phyloP scores from a whole-genome alignment of 2,329 filamentous ascomycete species.

The Fusarium humuli region DNA sequence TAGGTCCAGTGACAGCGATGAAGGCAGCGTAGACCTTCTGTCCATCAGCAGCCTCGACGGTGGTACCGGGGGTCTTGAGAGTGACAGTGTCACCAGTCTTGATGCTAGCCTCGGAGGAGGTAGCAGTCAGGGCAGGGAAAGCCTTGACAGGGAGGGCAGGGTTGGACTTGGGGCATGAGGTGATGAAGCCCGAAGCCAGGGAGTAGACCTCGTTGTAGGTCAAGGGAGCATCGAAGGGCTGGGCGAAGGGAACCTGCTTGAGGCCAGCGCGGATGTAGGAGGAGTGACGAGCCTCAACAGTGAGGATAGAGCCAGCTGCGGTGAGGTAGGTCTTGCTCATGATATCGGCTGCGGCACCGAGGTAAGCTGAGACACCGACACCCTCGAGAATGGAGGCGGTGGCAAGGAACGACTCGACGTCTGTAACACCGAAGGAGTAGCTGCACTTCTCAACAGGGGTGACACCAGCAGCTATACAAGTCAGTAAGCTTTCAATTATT shows the following conservation, averaged over 20 bases:
- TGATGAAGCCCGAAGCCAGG: conserved; percentile 73
- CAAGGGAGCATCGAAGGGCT: conserved; percentile 71
- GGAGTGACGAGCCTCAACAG: conserved; percentile 72
- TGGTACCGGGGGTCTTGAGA: conserved; percentile 43
- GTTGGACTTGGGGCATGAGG: conserved; percentile 65
- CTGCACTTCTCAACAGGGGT: conserved; percentile 64
- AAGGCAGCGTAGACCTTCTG: conserved; percentile 51
- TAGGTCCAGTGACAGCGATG: conserved; percentile 47
- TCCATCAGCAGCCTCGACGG: conserved; percentile 42
- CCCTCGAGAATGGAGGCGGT: conserved; percentile 74
- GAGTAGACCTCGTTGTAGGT: conserved; percentile 70
- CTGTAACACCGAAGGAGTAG: conserved; percentile 70
- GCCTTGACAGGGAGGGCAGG: conserved; percentile 68
- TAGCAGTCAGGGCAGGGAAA: conserved; percentile 62
- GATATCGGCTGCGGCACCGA: conserved; percentile 72
- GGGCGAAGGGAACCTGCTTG: conserved; percentile 64
- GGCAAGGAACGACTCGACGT: conserved; percentile 67
- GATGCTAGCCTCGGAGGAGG: conserved; percentile 41
- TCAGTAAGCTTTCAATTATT: neutral
- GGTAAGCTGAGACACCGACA: conserved; percentile 71
- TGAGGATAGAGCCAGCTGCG: conserved; percentile 72
- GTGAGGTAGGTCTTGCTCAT: conserved; percentile 67
- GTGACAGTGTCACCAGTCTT: conserved; percentile 45
- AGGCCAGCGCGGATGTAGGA: conserved; percentile 67
- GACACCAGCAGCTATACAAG: conserved; percentile 54